Evolutionary conservation across 2,329 filamentous ascomycete species (phyloP), one percentile per base, ranked within the genome.

Genomic region (Grosmannia huntii): DNA sequence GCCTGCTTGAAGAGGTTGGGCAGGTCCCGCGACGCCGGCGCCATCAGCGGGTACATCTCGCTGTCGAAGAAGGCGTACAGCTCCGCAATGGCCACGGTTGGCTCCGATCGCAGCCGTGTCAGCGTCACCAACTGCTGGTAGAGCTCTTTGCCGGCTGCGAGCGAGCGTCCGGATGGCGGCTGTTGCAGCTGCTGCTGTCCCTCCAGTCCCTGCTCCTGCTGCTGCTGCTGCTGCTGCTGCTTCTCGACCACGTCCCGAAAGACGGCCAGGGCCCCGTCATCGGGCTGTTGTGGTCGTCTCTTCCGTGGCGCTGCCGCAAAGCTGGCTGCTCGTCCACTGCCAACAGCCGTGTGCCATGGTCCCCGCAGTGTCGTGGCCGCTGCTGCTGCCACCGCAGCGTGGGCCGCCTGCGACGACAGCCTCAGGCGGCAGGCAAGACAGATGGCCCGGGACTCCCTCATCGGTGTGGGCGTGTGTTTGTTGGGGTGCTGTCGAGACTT

Each of bases 51-150:
- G 46, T 69, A 68, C 16, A 69, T 61, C n/a, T 59, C 61, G 10
- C 60, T 60, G 41, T 68, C 62, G 57, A 75, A 67, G 62, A 72
- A 73, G 19, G 66, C 63, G 53, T 67, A 69, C 33, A 65, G 65
- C 5, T 57, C 57, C 4, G 64, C 61, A 1, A 62, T 49, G 1
- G 63, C 57, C 14, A 60, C 59, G 25, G 59, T 58, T 21, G 65
- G 60, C 31, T 59, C 55, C 19, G 61, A 61, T 52, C 68, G 60
- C 65, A 70, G 65, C 44, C 64, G 61, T 44, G 66, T 63, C 50
- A 71, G 62, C 59, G 60, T 63, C 16, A 66, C 61, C 16, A 69
- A 59, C 44, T 68, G 62, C 51, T 66, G 64, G 41, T 69, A 65
- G 14, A 68, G 63, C 11, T 65, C 60, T 4, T 67, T 53, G 57